Base-by-base conservation (phyloP, 2,329 filamentous ascomycete species). In the Colletotrichum salicis region DNA sequence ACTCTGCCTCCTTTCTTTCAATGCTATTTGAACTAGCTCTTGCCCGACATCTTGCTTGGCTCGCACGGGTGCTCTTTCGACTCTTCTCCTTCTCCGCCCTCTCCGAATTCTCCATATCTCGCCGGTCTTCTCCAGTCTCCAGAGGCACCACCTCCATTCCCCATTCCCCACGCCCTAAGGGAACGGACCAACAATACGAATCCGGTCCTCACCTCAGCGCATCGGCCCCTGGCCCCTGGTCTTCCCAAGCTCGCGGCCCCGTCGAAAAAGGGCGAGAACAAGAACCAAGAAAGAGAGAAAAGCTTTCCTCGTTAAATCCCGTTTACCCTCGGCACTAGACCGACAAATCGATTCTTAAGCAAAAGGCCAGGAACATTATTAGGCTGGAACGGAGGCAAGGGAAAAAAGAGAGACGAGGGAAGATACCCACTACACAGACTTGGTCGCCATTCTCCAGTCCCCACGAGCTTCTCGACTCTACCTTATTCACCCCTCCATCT, bases 101-200 rank as follows among this genome's bases (percentile, higher is more conserved):
- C 70, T 54, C 55, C 70, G 41, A 64, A 45, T 64, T 60, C 65
- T 60, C 70, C 70, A 70, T 61, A 71, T 69, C 65, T 54, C 58
- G 54, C 64, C 69, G 29, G 19, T 54, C 52, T 35, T 54, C 58
- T 71, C 52, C 58, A 66, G 64, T 55, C 58, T 71, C 57, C 58
- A 66, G 64, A 68, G 33, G 37, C 57, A 66, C 57, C 52, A 29
- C 58, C 64, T 60, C 65, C 65, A 55, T 61, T 71, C 45, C 29
- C 59, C 60, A 59, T 71, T 41, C 54, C 69, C 69, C 64, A 52
- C 64, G 45, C 58, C 70, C 55, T 24, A 56, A 29, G 48, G 56
- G 60, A 48, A 61, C 70, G 70, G 66, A 61, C 65, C 60, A 72
- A 70, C 45, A 57, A 70, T 64, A 72, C 70, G 55, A 69, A 70